Percentiles rank a stretch among this genome's conserved stretches.
Conservation (phyloP, 148 eudicot species). For the Suaeda aralocaspica region DNA sequence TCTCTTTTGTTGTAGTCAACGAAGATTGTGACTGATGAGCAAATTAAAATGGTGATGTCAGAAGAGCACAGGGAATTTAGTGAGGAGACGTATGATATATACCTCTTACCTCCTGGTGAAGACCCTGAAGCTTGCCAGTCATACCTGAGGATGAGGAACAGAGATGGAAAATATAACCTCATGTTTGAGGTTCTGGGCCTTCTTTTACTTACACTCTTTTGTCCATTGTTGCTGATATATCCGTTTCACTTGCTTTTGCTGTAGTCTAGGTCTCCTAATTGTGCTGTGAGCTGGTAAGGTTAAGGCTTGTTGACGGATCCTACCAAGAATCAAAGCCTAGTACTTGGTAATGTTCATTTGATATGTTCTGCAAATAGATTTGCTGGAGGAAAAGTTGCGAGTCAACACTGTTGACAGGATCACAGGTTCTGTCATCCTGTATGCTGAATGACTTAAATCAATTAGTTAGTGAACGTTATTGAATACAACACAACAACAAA, state of each 20-base stretch:
- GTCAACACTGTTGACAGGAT: no score
- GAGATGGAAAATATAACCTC: constrained; percentile 92
- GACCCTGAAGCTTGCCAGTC: constrained; percentile 99
- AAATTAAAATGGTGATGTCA: constrained; percentile 68
- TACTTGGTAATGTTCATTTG: not conserved
- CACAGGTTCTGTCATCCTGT: no score
- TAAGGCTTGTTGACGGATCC: not conserved
- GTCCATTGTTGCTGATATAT: not conserved
- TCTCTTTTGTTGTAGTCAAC: constrained; percentile 69
- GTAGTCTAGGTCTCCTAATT: not conserved
- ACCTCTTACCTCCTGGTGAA: constrained; percentile 95
- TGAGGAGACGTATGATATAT: constrained; percentile 94
- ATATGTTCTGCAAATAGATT: no score
- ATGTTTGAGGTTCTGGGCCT: constrained; percentile 79
- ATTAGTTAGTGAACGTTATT: no score
- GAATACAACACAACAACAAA: no score
- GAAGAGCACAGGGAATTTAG: constrained; percentile 56
- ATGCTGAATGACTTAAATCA: no score
- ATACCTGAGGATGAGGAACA: constrained; percentile 94
- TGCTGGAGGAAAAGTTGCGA: no score
- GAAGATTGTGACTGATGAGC: constrained; percentile 53
- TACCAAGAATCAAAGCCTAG: not conserved
- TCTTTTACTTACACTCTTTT: constrained; percentile 7
- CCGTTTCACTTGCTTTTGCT: not conserved
- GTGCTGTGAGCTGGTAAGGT: not conserved